Conservation (phyloP, 768 basidiomycete species). For the Tylopilus sp. region DNA sequence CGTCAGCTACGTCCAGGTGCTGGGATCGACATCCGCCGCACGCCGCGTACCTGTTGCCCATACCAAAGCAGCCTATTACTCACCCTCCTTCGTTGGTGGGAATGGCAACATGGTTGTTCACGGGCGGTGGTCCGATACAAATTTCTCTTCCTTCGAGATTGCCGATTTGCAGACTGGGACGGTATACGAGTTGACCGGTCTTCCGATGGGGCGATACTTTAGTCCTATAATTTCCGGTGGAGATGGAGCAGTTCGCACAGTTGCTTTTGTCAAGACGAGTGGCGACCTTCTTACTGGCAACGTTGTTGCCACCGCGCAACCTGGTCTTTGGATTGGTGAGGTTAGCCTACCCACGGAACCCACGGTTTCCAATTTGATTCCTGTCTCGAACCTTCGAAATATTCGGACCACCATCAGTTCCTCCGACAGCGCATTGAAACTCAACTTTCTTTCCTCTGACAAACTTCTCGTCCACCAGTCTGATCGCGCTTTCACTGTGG, state of each 20-base stretch:
- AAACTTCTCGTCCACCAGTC: slow-evolving; percentile 62
- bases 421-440: slow-evolving; percentile 39
- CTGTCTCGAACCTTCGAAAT: slow-evolving; percentile 46
- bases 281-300: slow-evolving; percentile 61
- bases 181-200: slow-evolving; percentile 48
- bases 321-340: slow-evolving; percentile 64
- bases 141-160: slow-evolving; percentile 64
- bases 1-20: slow-evolving; percentile 24
- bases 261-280: slow-evolving; percentile 63
- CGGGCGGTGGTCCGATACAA: slow-evolving; percentile 62
- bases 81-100: slow-evolving; percentile 53
- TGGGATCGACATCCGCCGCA: slow-evolving; percentile 28
- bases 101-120: slow-evolving; percentile 52
- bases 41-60: slow-evolving; percentile 48
- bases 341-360: slow-evolving; percentile 44
- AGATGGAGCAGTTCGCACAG: slow-evolving; percentile 40
- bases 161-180: slow-evolving; percentile 45
- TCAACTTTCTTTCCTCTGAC: slow-evolving; percentile 55
- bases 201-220: slow-evolving; percentile 65
- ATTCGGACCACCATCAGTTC: slow-evolving; percentile 50
- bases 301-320: slow-evolving; percentile 58
- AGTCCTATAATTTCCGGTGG: slow-evolving; percentile 51
- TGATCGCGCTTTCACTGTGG: slow-evolving; percentile 45
- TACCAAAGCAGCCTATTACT: slow-evolving; percentile 53
- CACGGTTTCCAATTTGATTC: slow-evolving; percentile 28